phyloP scores from a whole-genome alignment of 75 land plant genomes.

The Ceratopteris richardii region DNA sequence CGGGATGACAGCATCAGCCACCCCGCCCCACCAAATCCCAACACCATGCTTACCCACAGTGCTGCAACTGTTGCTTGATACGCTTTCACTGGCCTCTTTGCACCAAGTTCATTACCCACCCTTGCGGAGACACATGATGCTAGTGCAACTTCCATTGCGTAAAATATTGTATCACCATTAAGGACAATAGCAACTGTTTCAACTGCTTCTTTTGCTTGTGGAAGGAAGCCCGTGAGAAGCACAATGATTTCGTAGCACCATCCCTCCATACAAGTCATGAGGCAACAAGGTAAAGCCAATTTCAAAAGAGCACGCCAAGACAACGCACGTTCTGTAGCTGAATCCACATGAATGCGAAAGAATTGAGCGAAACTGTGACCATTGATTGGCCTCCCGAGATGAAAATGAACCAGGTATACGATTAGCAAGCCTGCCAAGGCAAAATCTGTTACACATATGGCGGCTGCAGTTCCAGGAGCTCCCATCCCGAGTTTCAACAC shows the following conservation, averaged over 20 bases:
- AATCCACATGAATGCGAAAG: neutral
- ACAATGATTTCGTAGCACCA: slow-evolving; percentile 85
- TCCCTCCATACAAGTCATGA: slow-evolving; percentile 81
- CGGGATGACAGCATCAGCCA: slow-evolving; percentile 31
- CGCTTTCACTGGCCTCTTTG: slow-evolving; percentile 31
- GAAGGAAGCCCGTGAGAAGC: slow-evolving; percentile 51
- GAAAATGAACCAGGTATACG: slow-evolving; percentile 3
- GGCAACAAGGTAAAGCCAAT: slow-evolving; percentile 47
- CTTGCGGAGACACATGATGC: slow-evolving; percentile 57
- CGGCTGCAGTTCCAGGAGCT: slow-evolving; percentile 44
- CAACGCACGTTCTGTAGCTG: neutral
- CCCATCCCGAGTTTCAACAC: slow-evolving; percentile 37
- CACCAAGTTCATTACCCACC: slow-evolving; percentile 80
- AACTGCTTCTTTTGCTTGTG: slow-evolving; percentile 34
- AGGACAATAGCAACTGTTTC: slow-evolving; percentile 55
- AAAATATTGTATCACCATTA: slow-evolving; percentile 65
- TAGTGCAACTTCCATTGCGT: slow-evolving; percentile 49
- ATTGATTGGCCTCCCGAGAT: neutral
- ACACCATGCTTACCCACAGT: slow-evolving; percentile 15
- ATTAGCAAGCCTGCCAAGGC: slow-evolving; percentile 22
- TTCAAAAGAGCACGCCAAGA: slow-evolving; percentile 47
- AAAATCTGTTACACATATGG: slow-evolving; percentile 54
- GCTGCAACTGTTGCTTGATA: slow-evolving; percentile 37
- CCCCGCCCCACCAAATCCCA: slow-evolving; percentile 32
- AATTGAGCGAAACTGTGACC: neutral